Evolutionary conservation across 2,329 filamentous ascomycete genomes (phyloP), one percentile per base, ranked within the genome.

Genomic region (Chrysoporthe cubensis): DNA sequence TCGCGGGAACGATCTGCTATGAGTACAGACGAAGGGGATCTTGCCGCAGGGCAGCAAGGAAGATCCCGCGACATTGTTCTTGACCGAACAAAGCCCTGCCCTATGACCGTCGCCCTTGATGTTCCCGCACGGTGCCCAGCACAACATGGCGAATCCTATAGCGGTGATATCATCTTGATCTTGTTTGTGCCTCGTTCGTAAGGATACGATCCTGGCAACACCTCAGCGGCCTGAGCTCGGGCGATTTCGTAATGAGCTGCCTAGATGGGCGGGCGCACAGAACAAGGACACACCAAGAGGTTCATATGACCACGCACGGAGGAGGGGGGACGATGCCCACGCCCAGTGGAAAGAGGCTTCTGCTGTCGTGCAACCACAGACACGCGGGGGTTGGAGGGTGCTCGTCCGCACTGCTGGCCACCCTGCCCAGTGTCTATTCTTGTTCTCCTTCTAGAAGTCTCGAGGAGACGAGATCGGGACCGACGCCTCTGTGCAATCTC

Each of bases 371-470:
- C 48, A 32, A 54, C 50, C 16, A 4, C 21, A 13, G 32, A 26
- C 9, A 32, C 48, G 3, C 21, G 13, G 4, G 21, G n/a, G 32
- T 5, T 2, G 5, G 32, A 9, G 4, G 34, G 26, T 32, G 54
- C 54, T 54, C 26, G 26, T 26, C 34, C 61, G 48, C 48, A 54
- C 46, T 34, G 21, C 32, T 5, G 13, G 2, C 4, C 40, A 3
- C 32, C 9, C 18, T 18, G 16, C 9, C 43, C 44, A 32, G 8
- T 9, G 50, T 50, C 43, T 9, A 16, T 42, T 32, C 3, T 34
- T 26, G n/a, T 40, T 42, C n/a, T 16, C 46, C 42, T 65, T 65
- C 54, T 65, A 65, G 63, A 65, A 40, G 54, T 57, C 54, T 37
- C 32, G 40, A 40, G 21, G 11, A 54, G 40, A 58, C 54, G 54